Percentiles rank a stretch among this genome's conserved stretches.
Evolutionary conservation across 2,329 filamentous ascomycete species (phyloP).

Genomic region (Trichophyton benhamiae): DNA sequence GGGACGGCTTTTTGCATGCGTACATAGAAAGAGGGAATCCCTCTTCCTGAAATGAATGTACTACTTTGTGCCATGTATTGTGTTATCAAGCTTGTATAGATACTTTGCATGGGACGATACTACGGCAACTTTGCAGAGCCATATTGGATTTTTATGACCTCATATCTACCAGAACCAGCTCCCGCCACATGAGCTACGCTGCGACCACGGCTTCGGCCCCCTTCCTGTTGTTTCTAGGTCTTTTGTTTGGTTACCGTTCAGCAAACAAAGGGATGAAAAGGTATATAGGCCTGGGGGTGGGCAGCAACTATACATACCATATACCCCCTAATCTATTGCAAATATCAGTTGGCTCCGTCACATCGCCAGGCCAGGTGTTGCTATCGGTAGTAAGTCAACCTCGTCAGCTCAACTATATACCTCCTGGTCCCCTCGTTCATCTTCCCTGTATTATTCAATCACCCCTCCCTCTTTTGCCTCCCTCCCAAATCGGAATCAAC

Average conservation of each 20-base stretch:
- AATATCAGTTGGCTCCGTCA: neutral
- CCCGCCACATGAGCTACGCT: neutral
- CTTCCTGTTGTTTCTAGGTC: neutral
- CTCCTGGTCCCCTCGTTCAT: too few relatives aligned
- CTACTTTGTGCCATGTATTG: too few relatives aligned
- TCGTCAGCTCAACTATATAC: too few relatives aligned
- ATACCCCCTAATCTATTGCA: neutral
- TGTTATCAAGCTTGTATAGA: neutral
- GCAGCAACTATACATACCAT: neutral
- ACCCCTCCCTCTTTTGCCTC: too few relatives aligned
- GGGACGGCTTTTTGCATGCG: too few relatives aligned
- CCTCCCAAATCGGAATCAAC: too few relatives aligned
- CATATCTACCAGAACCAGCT: neutral
- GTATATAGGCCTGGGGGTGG: neutral
- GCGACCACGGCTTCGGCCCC: neutral
- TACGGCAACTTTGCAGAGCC: neutral
- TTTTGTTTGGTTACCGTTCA: neutral
- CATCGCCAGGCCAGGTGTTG: neutral
- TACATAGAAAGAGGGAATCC: neutral
- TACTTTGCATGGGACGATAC: neutral
- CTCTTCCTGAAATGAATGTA: neutral
- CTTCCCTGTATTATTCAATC: too few relatives aligned
- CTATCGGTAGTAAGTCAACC: neutral
- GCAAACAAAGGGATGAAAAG: neutral
- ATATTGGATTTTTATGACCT: constrained; percentile 1